Base-by-base conservation (phyloP, 1,284 basidiomycete genomes). In the Cutaneotrichosporon sp. region DNA sequence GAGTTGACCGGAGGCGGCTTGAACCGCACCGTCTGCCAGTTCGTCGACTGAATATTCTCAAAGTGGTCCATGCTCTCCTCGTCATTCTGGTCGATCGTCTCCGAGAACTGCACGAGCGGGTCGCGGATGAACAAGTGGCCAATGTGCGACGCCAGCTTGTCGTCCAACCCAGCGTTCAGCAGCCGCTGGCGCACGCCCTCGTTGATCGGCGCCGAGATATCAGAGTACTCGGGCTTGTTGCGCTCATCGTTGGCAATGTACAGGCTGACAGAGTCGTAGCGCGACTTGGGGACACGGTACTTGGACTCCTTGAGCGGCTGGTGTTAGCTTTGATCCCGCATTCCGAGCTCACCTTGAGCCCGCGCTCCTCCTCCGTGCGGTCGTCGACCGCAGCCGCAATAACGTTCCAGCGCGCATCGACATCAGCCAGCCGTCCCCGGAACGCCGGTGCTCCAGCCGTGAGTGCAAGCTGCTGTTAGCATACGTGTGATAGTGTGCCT, bases 31-130 rank as follows among this genome's bases (percentile, higher is more conserved):
- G 97, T 98, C 82, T 99, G 97, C 97, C 97, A 99, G 78, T 99
- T 99, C 10, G 97, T 99, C 7, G 94, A 97, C 86, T 99, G 97
- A 40, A 99, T 89, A 76, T 98, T 99, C 90, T 99, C 97, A 73
- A 99, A 99, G 78, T 99, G 97, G 76, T 99, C 97, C 70, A 87
- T 93, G 65, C 90, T 94, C 31, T 83, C 83, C 49, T 83, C 81
- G 77, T 99, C 93, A 77, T 98, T 92, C 80, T 96, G 93, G 71
- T 97, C 85, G 63, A 99, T 88, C 13, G 89, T 92, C 81, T 99
- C 97, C 49, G 89, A 90, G 77, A 98, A 99, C 62, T 98, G 85
- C 40, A 98, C 96, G 53, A 99, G 84, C 38, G 97, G 97, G 76
- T 99, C 97, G 10, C 97, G 92, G 76, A 99, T 98, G 82, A 98